phyloP scores from a whole-genome alignment of 345 rosid genomes.

The Corchorus capsularis region DNA sequence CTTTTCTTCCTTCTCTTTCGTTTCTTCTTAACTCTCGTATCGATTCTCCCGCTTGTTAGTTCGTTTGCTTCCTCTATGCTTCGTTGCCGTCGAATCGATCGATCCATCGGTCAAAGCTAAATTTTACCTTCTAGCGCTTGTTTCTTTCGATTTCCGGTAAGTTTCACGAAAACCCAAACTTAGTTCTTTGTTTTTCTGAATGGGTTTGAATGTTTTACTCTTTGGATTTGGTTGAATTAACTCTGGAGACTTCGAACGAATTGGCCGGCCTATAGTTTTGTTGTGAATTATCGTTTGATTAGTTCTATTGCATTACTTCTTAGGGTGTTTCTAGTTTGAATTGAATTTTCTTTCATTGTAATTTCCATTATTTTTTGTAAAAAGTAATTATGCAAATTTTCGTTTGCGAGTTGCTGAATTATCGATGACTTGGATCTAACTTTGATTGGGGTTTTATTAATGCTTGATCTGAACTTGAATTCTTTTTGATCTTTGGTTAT shows the following conservation, averaged over 20 bases:
- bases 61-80: not conserved
- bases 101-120: not conserved
- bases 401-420: not conserved
- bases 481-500: not conserved
- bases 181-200: not conserved
- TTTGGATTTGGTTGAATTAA: conserved; percentile 5
- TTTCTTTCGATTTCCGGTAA: not conserved
- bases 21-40: not conserved
- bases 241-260: not conserved
- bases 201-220: not conserved
- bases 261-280: not conserved
- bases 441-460: not conserved
- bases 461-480: not conserved
- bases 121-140: not conserved
- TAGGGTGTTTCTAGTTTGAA: not conserved
- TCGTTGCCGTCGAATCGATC: not conserved
- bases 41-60: not conserved
- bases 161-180: not conserved
- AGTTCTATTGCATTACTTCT: not conserved
- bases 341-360: not conserved
- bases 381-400: not conserved
- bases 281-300: not conserved
- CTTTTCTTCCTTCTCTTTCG: not conserved
- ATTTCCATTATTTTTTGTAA: not conserved
- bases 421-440: not conserved